Evolutionary conservation across 305 asterid species (phyloP).

Genomic region (Fraxinus sp.): DNA sequence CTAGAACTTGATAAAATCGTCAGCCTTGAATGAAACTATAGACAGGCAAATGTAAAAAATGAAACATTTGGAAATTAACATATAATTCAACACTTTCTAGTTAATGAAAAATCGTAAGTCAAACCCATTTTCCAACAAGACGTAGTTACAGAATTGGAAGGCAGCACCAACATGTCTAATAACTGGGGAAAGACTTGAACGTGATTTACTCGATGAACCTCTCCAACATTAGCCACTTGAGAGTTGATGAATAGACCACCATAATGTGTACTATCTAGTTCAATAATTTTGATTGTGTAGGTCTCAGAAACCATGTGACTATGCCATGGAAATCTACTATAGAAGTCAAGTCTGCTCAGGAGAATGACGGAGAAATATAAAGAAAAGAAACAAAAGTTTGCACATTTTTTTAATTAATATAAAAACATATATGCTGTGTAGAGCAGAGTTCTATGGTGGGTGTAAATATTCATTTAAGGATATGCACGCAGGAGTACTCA

Average conservation of each 20-base stretch:
- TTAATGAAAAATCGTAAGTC: not conserved
- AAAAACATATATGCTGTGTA: not conserved
- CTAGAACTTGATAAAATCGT: constrained; percentile 15
- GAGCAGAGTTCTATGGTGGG: not conserved
- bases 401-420: not conserved
- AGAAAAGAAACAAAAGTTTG: not conserved
- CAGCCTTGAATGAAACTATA: not conserved
- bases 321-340: not conserved
- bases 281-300: not conserved
- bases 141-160: not conserved
- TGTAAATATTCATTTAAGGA: not conserved
- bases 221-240: not conserved
- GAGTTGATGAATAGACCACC: not conserved
- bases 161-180: not conserved
- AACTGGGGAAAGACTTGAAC: not conserved
- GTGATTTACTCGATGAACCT: not conserved
- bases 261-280: not conserved
- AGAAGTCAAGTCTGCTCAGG: not conserved
- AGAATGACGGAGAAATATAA: not conserved
- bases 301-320: not conserved
- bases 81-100: not conserved
- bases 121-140: constrained; percentile 11
- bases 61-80: not conserved
- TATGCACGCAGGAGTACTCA: not conserved
- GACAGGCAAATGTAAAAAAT: constrained; percentile 1